Conservation (phyloP, 352 stramenopile species). For the Phytophthora hibernalis region DNA sequence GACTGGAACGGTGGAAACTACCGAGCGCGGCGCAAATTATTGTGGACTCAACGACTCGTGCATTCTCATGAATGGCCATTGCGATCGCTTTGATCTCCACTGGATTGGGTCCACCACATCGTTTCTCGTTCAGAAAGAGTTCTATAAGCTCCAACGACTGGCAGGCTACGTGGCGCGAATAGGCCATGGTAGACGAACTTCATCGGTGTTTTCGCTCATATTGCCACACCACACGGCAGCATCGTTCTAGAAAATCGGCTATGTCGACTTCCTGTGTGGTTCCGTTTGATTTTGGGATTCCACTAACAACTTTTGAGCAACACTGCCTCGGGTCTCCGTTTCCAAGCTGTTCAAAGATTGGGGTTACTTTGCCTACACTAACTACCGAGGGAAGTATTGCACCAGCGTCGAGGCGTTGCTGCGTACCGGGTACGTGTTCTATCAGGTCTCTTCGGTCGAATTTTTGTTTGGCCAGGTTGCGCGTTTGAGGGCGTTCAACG, state of each 20-base stretch:
- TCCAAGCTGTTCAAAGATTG: slow-evolving; percentile 32
- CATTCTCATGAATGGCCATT: slow-evolving; percentile 24
- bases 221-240: background rate
- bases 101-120: slow-evolving; percentile 3
- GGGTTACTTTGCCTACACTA: slow-evolving; percentile 25
- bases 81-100: background rate
- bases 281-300: background rate
- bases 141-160: background rate
- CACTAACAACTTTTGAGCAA: slow-evolving; percentile 22
- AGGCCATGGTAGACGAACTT: background rate
- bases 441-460: slow-evolving; percentile 18
- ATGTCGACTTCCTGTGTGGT: background rate
- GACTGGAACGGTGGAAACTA: slow-evolving; percentile 33
- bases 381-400: background rate
- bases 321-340: slow-evolving; percentile 27
- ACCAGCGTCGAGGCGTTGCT: slow-evolving; percentile 24
- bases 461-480: slow-evolving; percentile 18
- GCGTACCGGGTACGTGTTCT: slow-evolving; percentile 26
- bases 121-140: slow-evolving; percentile 10
- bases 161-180: background rate
- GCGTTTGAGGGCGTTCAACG: slow-evolving; percentile 20
- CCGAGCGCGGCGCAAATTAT: slow-evolving; percentile 30
- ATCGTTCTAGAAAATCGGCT: background rate
- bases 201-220: background rate
- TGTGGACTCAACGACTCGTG: slow-evolving; percentile 38